These are phyloP conservation scores for Coelastrella sp. DNA, from an alignment of 139 green algal species.

Conservation along the genomic window DNA sequence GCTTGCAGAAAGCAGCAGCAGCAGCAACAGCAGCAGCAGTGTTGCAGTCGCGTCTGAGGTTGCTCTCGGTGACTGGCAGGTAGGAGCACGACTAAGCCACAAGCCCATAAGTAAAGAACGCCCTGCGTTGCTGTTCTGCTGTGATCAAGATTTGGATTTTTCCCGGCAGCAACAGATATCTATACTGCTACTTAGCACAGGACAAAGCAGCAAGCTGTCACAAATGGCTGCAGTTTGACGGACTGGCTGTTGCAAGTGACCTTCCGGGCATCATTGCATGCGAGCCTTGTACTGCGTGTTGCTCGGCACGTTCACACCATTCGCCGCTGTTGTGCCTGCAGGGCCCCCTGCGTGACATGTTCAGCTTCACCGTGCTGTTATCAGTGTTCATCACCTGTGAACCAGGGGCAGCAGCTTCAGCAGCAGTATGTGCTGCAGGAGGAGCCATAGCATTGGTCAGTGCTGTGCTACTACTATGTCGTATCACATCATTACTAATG, in stretches of 20 bases:
- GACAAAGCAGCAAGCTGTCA: no score
- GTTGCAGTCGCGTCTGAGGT: background rate
- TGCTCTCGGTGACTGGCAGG: constrained; percentile 8
- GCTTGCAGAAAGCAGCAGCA: background rate
- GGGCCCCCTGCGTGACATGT: constrained; percentile 49
- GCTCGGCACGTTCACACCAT: background rate
- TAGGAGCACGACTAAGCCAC: background rate
- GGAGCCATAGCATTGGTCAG: constrained; percentile 30
- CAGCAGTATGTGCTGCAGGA: constrained; percentile 27
- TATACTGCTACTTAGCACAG: no score
- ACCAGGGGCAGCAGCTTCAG: constrained; percentile 25
- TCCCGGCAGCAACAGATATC: no score
- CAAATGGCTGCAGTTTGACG: no score
- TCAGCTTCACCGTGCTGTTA: constrained; percentile 52
- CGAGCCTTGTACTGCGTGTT: no score
- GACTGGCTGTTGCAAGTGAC: background rate
- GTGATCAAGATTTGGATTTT: no score
- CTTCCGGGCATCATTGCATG: background rate
- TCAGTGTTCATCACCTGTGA: constrained; percentile 43
- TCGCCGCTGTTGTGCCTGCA: background rate
- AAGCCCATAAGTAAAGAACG: no score
- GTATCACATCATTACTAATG: no score
- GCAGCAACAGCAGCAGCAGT: background rate
- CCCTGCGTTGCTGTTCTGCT: no score
- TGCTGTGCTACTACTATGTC: no score